Conservation (phyloP, 2,329 filamentous ascomycete genomes). For the Spiromastix sp. region DNA sequence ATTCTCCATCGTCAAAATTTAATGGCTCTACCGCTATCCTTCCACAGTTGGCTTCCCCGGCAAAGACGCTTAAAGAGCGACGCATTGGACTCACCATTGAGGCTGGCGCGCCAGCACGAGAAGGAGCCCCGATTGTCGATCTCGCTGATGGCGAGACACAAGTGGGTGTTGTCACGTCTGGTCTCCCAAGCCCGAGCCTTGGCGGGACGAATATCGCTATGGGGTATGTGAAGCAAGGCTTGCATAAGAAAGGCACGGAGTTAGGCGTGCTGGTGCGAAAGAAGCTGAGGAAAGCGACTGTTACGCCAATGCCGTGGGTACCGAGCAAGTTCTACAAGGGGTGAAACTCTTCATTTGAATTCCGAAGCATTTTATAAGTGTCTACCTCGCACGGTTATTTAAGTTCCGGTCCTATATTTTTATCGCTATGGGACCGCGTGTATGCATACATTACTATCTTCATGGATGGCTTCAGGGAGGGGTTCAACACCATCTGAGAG, state of each 20-base stretch:
- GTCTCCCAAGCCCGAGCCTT: conserved; percentile 76
- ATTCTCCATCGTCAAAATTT: conserved; percentile 54
- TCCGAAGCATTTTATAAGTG: too few relatives aligned
- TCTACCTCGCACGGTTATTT: too few relatives aligned
- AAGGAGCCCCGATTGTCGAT: conserved; percentile 70
- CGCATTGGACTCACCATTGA: conserved; percentile 74
- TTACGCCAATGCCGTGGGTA: conserved; percentile 85
- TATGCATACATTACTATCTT: too few relatives aligned
- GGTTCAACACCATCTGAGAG: too few relatives aligned
- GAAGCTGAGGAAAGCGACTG: conserved; percentile 60
- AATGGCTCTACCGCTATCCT: conserved; percentile 73
- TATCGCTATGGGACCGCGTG: too few relatives aligned
- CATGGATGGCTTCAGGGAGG: too few relatives aligned
- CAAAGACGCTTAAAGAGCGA: conserved; percentile 56
- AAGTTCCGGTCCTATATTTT: too few relatives aligned
- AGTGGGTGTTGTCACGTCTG: conserved; percentile 77
- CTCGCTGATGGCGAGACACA: conserved; percentile 43
- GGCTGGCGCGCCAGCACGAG: conserved; percentile 71
- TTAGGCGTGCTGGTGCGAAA: conserved; percentile 68
- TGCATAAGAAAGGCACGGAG: conserved; percentile 77
- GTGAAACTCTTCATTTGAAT: too few relatives aligned
- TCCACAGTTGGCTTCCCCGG: conserved; percentile 50
- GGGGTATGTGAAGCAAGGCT: conserved; percentile 74
- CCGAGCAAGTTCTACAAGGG: conserved; percentile 62
- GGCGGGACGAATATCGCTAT: conserved; percentile 84